These are phyloP conservation scores for Takashimella tepidaria DNA, from an alignment of 1,284 basidiomycete genomes.

Conservation along the genomic window DNA sequence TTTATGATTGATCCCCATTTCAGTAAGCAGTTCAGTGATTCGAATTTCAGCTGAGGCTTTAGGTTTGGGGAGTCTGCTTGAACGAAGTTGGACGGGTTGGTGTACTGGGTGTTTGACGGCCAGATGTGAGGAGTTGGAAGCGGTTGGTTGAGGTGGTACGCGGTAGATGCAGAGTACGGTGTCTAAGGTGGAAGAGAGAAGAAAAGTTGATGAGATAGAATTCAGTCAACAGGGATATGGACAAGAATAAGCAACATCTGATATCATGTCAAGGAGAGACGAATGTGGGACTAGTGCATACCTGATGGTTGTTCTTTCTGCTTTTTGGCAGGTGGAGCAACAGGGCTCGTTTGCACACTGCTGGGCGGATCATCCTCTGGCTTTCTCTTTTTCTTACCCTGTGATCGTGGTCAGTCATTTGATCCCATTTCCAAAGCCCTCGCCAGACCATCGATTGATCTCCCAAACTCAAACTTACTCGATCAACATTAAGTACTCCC, in stretches of 20 bases:
- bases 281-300: neutral
- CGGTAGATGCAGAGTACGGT: slow-evolving; percentile 44
- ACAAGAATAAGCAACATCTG: no score
- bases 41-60: slow-evolving; percentile 67
- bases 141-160: slow-evolving; percentile 18
- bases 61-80: slow-evolving; percentile 70
- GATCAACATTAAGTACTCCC: slow-evolving; percentile 44
- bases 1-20: slow-evolving; percentile 66
- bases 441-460: neutral
- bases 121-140: slow-evolving; percentile 30
- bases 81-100: slow-evolving; percentile 70
- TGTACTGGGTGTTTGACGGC: slow-evolving; percentile 51
- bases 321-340: slow-evolving; percentile 30
- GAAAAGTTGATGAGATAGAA: neutral
- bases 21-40: slow-evolving; percentile 65
- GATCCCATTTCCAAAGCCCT: neutral
- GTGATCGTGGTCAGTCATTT: slow-evolving; percentile 4
- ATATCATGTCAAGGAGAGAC: no score
- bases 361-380: slow-evolving; percentile 30
- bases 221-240: slow-evolving; percentile 8
- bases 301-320: slow-evolving; percentile 35
- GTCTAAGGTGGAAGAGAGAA: slow-evolving; percentile 19
- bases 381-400: slow-evolving; percentile 46
- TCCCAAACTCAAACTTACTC: slow-evolving; percentile 20
- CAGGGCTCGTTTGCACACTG: slow-evolving; percentile 13